phyloP scores from a whole-genome alignment of 305 asterid species.

The Euphrasia arctica region DNA sequence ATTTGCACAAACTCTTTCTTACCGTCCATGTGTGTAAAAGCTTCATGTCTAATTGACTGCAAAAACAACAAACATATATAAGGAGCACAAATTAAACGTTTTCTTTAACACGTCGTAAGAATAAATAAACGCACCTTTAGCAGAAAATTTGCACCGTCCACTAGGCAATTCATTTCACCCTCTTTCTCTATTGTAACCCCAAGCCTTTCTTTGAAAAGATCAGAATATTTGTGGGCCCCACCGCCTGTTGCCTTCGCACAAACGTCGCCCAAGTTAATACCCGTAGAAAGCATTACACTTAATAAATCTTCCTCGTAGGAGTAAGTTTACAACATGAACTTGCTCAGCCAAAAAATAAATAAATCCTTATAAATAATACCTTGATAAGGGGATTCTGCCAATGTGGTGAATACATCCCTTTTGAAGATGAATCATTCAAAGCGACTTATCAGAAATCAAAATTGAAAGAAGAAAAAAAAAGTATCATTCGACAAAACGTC shows the following conservation, averaged over 20 bases:
- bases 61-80: conserved; percentile 20
- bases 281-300: conserved; percentile 5
- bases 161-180: conserved; percentile 96
- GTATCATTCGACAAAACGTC: conserved; percentile 22
- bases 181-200: conserved; percentile 97
- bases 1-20: conserved; percentile 93
- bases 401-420: conserved; percentile 46
- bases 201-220: conserved; percentile 92
- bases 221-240: conserved; percentile 90
- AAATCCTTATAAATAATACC: conserved; percentile 37
- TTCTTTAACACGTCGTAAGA: too few species aligned
- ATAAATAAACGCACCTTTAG: conserved; percentile 63
- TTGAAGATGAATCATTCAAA: neutral
- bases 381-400: conserved; percentile 80
- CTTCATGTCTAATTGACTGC: conserved; percentile 98
- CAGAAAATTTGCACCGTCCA: conserved; percentile 91
- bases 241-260: conserved; percentile 96
- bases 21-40: conserved; percentile 95
- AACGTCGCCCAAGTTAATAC: conserved; percentile 32
- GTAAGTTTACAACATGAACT: neutral
- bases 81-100: too few species aligned
- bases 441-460: conserved; percentile 11
- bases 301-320: conserved; percentile 4
- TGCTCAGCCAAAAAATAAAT: conserved; percentile 14
- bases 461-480: neutral